Conservation (phyloP, 306 rosid species). For the Ceratonia siliqua region DNA sequence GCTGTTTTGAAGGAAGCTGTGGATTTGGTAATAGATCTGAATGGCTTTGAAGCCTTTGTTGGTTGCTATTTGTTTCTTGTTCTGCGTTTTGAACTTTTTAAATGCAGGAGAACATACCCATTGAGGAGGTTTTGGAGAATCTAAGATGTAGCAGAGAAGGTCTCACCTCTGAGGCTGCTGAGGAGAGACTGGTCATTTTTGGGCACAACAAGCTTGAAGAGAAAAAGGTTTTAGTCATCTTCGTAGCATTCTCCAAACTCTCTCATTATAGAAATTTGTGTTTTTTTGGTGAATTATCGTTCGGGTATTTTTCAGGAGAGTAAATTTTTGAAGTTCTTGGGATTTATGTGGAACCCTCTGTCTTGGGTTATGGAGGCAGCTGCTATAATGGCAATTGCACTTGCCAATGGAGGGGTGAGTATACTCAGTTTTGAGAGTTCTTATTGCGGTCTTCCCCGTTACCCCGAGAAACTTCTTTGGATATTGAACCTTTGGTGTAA, state of each 20-base stretch:
- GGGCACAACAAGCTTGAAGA: constrained; percentile 98
- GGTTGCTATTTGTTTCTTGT: constrained; percentile 10
- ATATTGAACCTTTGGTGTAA: neutral
- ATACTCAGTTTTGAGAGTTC: constrained; percentile 12
- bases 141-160: constrained; percentile 97
- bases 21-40: constrained; percentile 96
- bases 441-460: neutral
- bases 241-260: neutral
- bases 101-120: constrained; percentile 94
- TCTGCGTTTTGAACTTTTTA: constrained; percentile 16
- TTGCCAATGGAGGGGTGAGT: constrained; percentile 98
- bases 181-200: constrained; percentile 77
- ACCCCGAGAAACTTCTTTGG: neutral
- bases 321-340: constrained; percentile 83
- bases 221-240: constrained; percentile 80
- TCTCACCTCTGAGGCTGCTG: constrained; percentile 83
- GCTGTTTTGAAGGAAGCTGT: constrained; percentile 96
- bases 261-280: neutral
- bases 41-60: constrained; percentile 36
- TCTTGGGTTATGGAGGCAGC: constrained; percentile 99
- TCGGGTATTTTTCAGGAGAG: constrained; percentile 72
- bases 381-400: constrained; percentile 99
- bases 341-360: constrained; percentile 99
- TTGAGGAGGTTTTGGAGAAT: constrained; percentile 94
- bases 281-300: constrained; percentile 30